Base-by-base conservation (phyloP, 345 rosid species). In the Aegle marmelos region DNA sequence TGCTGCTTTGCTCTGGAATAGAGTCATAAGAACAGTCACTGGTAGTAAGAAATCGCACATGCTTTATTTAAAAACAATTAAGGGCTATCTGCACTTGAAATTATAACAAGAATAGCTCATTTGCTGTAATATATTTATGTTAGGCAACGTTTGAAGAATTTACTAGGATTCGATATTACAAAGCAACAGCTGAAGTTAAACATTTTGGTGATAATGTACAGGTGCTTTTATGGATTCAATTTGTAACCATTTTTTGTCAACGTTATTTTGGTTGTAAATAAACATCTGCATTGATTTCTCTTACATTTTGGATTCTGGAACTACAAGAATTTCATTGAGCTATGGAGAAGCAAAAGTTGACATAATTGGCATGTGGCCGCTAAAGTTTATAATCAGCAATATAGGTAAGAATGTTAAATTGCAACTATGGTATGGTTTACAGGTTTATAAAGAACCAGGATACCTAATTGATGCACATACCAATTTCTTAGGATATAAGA, bases 291-390 rank as follows among this genome's bases (percentile, higher is more conserved):
- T 24, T 60, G 13, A 22, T 30, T 24, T 30, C 31, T 83, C 64
- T 25, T 21, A 45, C 59, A 67, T 50, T 30, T 78, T 69, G 76
- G 79, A 50, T 81, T 14, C 82, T 93, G 98, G 97, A 95, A 87
- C 90, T 95, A 50, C 97, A 91, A 86, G 98, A 95, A 76, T 88
- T 95, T 64, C 90, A 93, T 86, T 95, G 94, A 5, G 87, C 98
- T 77, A 72, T 95, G 89, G 97, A 93, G 97, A 93, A 88, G 98
- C 93, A 78, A 93, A 95, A 86, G 99, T 96, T 58, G 97, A 93
- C 81, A 93, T 90, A 68, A 98, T 91, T 83, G 99, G 99, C 53
- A 92, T 93, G 72, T 93, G 98, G 97, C 96, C 99, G 34, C 87
- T 95, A 45, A 93, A 81, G 80, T 92, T 93, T 82, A 82, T 95